These are phyloP conservation scores for Cubamyces lactineus DNA, from an alignment of 768 basidiomycete species.

Conservation along the genomic window DNA sequence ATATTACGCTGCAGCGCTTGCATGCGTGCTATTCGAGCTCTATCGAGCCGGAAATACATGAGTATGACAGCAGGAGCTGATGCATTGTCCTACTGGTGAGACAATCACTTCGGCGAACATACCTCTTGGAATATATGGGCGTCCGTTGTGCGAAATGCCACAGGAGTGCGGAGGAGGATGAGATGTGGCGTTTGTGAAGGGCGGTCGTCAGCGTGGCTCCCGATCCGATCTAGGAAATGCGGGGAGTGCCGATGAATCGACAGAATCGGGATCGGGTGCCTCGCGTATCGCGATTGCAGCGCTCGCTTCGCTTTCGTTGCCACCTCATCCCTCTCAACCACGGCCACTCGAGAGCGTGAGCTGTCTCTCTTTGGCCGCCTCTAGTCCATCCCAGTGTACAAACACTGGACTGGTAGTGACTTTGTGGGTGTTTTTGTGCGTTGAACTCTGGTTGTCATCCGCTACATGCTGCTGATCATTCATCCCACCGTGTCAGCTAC, in stretches of 20 bases:
- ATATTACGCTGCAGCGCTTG: not conserved
- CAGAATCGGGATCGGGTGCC: conserved; percentile 11
- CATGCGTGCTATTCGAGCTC: not conserved
- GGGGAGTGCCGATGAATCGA: conserved; percentile 20
- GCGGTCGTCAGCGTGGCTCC: not conserved
- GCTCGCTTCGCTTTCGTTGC: conserved; percentile 7
- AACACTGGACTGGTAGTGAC: not conserved
- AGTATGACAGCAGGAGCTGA: too few species aligned
- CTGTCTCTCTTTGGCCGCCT: not conserved
- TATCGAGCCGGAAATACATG: too few species aligned
- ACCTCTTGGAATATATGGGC: conserved; percentile 4
- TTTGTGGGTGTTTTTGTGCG: not conserved
- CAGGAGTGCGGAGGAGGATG: not conserved
- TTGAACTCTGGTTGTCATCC: too few species aligned
- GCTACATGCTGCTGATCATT: not conserved
- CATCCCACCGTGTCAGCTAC: not conserved
- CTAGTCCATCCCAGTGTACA: not conserved
- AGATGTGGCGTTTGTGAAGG: conserved; percentile 14
- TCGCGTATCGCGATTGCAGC: conserved; percentile 20
- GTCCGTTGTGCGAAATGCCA: not conserved
- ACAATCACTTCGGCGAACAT: not conserved
- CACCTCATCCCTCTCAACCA: conserved; percentile 6
- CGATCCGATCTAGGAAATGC: conserved; percentile 22
- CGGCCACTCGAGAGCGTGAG: not conserved
- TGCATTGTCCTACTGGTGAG: too few species aligned